Base-by-base conservation (phyloP, 495 filamentous ascomycete species). In the Penicillium herquei region DNA sequence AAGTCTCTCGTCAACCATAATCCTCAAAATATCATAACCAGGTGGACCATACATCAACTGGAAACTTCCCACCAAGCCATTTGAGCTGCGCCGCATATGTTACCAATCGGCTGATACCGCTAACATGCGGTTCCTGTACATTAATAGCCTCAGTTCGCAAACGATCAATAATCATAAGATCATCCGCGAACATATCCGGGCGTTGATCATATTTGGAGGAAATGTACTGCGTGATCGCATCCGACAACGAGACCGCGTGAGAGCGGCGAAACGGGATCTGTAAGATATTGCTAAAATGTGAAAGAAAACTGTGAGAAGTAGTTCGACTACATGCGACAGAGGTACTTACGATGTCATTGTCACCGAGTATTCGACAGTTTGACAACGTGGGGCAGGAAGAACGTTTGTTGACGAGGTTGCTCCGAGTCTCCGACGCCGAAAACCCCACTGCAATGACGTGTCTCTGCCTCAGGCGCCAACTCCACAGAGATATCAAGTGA, bases 191-290 rank as follows among this genome's bases (percentile, higher is more conserved):
- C 91, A 97, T 96, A 70, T 96, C 91, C 51, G 95, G 94, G 70
- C 96, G 94, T 68, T 98, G 94, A 72, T 98, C 94, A 87, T 98
- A 98, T 81, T 98, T 97, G 67, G 84, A 88, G 39, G 90, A 96
- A 58, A 98, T 98, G 75, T 98, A 98, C 65, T 96, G 90, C 58
- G 90, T 92, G 63, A 98, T 91, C 35, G 93, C 87, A 60, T 78
- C 72, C 35, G 90, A 87, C 37, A 98, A 79, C 53, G 85, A 86
- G 49, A 96, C 79, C 32, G 85, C 72, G 58, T 87, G 82, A 40
- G 91, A 91, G 59, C 84, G 88, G 57, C 94, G 91, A 72, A 98
- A 98, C 5, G 92, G 92, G 58, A 98, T 71, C 73, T 83, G 77
- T 47, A 81, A 66, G 57, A 82, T 81, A 57, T 81, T 82, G 52